A percentile compares a stretch with the other conserved stretches of the same genome.
phyloP scores from a whole-genome alignment of 2,329 filamentous ascomycete genomes.

The Fusarium sp. region DNA sequence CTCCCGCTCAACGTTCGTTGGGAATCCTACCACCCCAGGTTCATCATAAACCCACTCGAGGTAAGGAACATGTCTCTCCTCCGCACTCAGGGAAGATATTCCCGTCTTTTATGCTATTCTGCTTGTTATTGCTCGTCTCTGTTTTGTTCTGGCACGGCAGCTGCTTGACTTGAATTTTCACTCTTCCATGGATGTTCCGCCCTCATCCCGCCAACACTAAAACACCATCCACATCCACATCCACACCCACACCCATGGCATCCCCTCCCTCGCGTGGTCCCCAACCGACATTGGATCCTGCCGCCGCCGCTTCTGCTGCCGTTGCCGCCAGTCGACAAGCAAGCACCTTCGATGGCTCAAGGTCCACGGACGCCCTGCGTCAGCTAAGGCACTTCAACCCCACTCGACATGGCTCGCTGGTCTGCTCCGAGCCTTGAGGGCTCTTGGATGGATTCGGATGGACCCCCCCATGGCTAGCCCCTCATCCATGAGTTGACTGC shows the following conservation, averaged over 20 bases:
- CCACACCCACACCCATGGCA: slow-evolving; percentile 1
- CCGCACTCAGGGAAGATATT: background rate
- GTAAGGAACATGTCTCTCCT: slow-evolving; percentile 27
- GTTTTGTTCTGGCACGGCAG: background rate
- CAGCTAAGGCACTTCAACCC: slow-evolving; percentile 32
- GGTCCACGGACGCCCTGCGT: slow-evolving; percentile 32
- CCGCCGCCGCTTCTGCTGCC: background rate
- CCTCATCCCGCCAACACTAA: slow-evolving; percentile 17
- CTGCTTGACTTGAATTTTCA: slow-evolving; percentile 30
- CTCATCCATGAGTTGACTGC: slow-evolving; percentile 42
- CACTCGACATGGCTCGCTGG: slow-evolving; percentile 31
- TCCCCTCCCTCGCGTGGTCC: slow-evolving; percentile 26
- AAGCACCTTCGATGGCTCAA: slow-evolving; percentile 2
- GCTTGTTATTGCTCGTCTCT: background rate
- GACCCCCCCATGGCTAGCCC: slow-evolving; percentile 38
- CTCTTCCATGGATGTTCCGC: slow-evolving; percentile 14
- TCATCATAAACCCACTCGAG: slow-evolving; percentile 17
- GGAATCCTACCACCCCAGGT: background rate
- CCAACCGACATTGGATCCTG: slow-evolving; percentile 6
- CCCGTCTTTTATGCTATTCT: slow-evolving; percentile 10
- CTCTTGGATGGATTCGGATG: slow-evolving; percentile 19
- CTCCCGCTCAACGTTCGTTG: slow-evolving; percentile 4
- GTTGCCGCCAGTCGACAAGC: background rate
- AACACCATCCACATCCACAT: slow-evolving; percentile 24
- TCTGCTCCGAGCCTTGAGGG: slow-evolving; percentile 12